These are phyloP conservation scores for Trifolium subterraneum DNA, from an alignment of 306 rosid species.

Conservation along the genomic window DNA sequence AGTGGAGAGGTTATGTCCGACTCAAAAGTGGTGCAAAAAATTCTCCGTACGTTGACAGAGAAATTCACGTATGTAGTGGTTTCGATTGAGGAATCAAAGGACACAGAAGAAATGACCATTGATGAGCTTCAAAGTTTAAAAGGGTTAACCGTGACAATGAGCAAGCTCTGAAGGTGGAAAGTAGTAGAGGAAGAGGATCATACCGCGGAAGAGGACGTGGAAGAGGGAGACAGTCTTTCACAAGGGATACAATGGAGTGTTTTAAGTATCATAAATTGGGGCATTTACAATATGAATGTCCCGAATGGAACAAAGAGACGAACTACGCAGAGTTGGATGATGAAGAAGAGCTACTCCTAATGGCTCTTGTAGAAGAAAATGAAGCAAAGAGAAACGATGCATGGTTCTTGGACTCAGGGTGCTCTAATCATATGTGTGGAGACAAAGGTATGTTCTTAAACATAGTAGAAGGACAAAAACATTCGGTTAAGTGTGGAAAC, in stretches of 20 bases:
- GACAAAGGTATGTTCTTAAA: background rate
- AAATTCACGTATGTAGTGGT: too few species aligned
- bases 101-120: too few species aligned
- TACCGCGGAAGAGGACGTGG: background rate
- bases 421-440: slow-evolving; percentile 5
- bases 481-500: background rate
- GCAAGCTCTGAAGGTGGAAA: too few species aligned
- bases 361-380: background rate
- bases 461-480: background rate
- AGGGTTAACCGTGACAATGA: too few species aligned
- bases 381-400: background rate
- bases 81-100: too few species aligned
- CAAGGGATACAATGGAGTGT: background rate
- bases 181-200: too few species aligned
- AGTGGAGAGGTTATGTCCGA: too few species aligned
- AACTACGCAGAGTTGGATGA: background rate
- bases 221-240: background rate
- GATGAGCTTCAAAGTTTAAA: too few species aligned
- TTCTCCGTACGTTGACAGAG: too few species aligned
- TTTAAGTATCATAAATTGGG: slow-evolving; percentile 16
- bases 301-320: background rate
- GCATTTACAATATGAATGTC: slow-evolving; percentile 17
- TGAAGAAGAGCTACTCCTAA: background rate
- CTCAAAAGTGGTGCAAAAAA: too few species aligned
- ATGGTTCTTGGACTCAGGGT: slow-evolving; percentile 10